A percentile compares a stretch with the other conserved stretches of the same genome.
Conservation (phyloP, 139 green algal genomes). For the Chlorella sp. region DNA sequence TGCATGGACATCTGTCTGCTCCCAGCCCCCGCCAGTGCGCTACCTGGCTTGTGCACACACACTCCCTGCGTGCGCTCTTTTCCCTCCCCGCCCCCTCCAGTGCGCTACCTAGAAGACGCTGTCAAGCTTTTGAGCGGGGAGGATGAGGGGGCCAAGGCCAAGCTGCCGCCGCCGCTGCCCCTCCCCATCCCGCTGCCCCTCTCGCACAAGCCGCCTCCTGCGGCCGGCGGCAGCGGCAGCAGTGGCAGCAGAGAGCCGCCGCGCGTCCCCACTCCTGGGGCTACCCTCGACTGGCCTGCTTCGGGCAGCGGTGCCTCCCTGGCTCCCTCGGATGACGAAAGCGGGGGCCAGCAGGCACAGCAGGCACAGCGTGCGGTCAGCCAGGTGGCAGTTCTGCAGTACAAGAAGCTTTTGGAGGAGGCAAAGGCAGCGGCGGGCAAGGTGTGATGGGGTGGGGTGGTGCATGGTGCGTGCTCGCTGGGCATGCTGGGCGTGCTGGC, state of each 20-base stretch:
- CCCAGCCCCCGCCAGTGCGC: neutral
- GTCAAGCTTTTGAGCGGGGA: neutral
- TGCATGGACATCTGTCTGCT: no score
- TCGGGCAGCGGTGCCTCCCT: neutral
- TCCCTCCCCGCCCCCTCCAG: neutral
- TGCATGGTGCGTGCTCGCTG: neutral
- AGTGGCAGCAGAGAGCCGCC: neutral
- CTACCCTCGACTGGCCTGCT: neutral
- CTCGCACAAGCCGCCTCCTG: neutral
- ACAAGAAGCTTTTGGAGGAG: neutral
- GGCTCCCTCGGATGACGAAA: neutral
- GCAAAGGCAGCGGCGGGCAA: neutral
- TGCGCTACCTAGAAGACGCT: conserved; percentile 14
- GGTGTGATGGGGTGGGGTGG: neutral
- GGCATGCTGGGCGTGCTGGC: neutral
- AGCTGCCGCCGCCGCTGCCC: neutral
- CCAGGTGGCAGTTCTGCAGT: neutral
- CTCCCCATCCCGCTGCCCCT: neutral
- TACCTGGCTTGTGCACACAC: no score
- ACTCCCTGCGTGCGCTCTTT: neutral
- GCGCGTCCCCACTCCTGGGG: neutral
- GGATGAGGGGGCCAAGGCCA: neutral
- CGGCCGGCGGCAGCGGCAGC: neutral
- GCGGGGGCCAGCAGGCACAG: neutral
- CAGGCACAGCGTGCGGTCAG: neutral